Percentiles rank a stretch among this genome's conserved stretches.
Conservation (phyloP, 371 early-diverging fungal genomes). For the Quaeritorhiza haematococci region DNA sequence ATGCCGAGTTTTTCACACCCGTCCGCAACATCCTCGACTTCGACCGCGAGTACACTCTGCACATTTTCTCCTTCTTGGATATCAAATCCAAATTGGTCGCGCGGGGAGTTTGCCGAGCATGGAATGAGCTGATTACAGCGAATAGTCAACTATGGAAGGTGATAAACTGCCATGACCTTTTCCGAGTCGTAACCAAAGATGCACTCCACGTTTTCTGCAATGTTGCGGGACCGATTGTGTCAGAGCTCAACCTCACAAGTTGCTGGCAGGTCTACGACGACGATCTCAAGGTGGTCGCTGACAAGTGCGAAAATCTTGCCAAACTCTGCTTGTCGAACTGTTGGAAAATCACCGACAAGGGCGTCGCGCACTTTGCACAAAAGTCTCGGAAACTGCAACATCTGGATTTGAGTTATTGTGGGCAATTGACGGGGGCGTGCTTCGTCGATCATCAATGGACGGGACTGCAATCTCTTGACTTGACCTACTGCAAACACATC, state of each 20-base stretch:
- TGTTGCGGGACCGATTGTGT: slow-evolving; percentile 18
- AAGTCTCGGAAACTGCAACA: slow-evolving; percentile 12
- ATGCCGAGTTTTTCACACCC: no score
- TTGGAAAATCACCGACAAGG: slow-evolving; percentile 43
- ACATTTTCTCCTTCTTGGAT: slow-evolving; percentile 16
- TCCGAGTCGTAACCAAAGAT: slow-evolving; percentile 12
- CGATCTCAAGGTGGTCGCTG: slow-evolving; percentile 20
- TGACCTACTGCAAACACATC: slow-evolving; percentile 42
- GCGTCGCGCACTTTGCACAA: slow-evolving; percentile 21
- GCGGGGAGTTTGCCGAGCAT: slow-evolving; percentile 24
- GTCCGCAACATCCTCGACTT: slow-evolving; percentile 16
- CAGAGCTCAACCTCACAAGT: slow-evolving; percentile 20
- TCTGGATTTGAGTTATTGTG: slow-evolving; percentile 40
- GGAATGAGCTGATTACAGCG: slow-evolving; percentile 22
- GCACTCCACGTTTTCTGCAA: slow-evolving; percentile 13
- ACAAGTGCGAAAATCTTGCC: slow-evolving; percentile 27
- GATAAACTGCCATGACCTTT: slow-evolving; percentile 22
- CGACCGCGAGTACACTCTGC: slow-evolving; percentile 8
- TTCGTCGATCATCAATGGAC: slow-evolving; percentile 33
- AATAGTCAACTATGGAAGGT: slow-evolving; percentile 24
- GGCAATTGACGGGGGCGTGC: slow-evolving; percentile 33
- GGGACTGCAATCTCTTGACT: slow-evolving; percentile 19
- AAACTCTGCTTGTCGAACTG: slow-evolving; percentile 34
- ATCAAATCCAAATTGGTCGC: slow-evolving; percentile 17
- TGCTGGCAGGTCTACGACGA: slow-evolving; percentile 38